Evolutionary conservation across 257 asterid genomes (phyloP).

Genomic region (Nicotiana obtusifolia): DNA sequence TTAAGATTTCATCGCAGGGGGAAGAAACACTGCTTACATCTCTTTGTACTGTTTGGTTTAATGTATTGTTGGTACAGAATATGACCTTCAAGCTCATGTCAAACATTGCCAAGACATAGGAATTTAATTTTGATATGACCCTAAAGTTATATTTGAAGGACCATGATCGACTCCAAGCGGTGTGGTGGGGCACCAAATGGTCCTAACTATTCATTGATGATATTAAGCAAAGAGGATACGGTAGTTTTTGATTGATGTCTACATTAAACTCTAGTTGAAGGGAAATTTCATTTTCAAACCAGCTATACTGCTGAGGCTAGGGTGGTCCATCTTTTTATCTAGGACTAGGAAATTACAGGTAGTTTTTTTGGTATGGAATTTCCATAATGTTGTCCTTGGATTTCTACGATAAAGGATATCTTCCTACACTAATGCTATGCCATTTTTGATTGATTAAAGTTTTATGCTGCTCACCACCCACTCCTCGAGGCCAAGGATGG

Average conservation of each 20-base stretch:
- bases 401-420: too few relatives aligned
- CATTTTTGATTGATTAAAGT: too few relatives aligned
- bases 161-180: neutral
- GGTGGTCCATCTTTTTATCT: neutral
- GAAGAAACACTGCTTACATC: neutral
- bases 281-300: constrained; percentile 2
- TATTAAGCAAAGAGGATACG: constrained; percentile 1
- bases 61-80: neutral
- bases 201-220: constrained; percentile 6
- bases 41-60: neutral
- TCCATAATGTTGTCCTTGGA: too few relatives aligned
- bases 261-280: neutral
- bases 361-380: too few relatives aligned
- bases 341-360: too few relatives aligned
- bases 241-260: constrained; percentile 3
- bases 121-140: constrained; percentile 1
- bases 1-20: too few relatives aligned
- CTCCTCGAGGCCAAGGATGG: too few relatives aligned
- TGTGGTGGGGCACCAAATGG: neutral
- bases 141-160: neutral
- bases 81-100: constrained; percentile 1
- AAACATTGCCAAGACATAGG: neutral
- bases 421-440: too few relatives aligned
- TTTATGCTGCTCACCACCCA: too few relatives aligned
- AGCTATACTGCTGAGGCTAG: neutral